phyloP scores from a whole-genome alignment of 495 filamentous ascomycete species.

The Aspergillus affinis region DNA sequence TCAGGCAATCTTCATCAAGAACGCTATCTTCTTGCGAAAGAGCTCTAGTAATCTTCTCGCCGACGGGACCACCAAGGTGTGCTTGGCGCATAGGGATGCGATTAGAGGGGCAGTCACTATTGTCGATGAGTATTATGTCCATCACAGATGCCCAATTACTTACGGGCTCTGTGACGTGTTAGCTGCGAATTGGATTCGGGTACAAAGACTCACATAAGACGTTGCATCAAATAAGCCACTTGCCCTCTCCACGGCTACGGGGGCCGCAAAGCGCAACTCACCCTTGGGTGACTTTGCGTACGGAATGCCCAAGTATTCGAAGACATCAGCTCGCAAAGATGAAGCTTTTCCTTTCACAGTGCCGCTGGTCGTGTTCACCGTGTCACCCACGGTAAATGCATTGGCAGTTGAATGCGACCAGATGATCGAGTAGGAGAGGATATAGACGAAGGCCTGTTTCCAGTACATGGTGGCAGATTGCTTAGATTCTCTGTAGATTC shows the following conservation, averaged over 20 bases:
- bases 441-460: slow-evolving; percentile 4
- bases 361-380: slow-evolving; percentile 33
- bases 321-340: slow-evolving; percentile 33
- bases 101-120: slow-evolving; percentile 16
- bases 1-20: slow-evolving; percentile 37
- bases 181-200: not conserved
- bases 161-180: slow-evolving; percentile 8
- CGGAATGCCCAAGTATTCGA: slow-evolving; percentile 48
- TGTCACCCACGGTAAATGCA: slow-evolving; percentile 10
- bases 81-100: slow-evolving; percentile 20
- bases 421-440: not conserved
- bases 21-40: slow-evolving; percentile 16
- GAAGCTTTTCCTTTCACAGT: slow-evolving; percentile 43
- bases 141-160: not conserved
- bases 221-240: slow-evolving; percentile 21
- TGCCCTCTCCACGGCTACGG: slow-evolving; percentile 17
- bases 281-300: slow-evolving; percentile 36
- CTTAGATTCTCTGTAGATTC: not conserved
- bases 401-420: not conserved
- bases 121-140: not conserved
- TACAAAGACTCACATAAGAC: slow-evolving; percentile 19
- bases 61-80: slow-evolving; percentile 16
- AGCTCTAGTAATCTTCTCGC: slow-evolving; percentile 14
- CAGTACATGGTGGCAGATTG: slow-evolving; percentile 9
- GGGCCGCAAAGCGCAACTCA: slow-evolving; percentile 28